phyloP scores from a whole-genome alignment of 2,329 filamentous ascomycete genomes.

The Dothistroma pini region DNA sequence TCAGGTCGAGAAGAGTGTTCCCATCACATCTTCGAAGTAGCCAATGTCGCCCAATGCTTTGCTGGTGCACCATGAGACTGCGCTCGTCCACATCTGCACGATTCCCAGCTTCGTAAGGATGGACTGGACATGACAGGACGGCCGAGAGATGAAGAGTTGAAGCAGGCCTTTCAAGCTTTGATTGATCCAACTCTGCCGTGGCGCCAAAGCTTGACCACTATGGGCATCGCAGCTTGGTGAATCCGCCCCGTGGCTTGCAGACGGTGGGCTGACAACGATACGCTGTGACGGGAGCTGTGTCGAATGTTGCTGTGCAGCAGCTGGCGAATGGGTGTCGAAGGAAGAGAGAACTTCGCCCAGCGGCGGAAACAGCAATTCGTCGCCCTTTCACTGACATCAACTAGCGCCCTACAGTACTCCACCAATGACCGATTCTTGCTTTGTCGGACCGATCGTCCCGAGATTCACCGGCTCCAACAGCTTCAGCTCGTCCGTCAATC shows the following conservation, averaged over 20 bases:
- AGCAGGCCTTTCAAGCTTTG: not conserved
- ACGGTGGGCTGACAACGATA: not conserved
- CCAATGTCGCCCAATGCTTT: not conserved
- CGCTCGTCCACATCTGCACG: not conserved
- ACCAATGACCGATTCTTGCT: not conserved
- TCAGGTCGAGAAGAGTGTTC: not conserved
- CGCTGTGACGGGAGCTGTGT: not conserved
- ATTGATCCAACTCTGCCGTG: not conserved
- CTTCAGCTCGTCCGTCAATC: not conserved
- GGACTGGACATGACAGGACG: not conserved
- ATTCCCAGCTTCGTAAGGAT: not conserved
- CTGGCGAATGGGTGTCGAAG: not conserved
- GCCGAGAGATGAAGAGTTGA: not conserved
- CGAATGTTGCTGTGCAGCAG: not conserved
- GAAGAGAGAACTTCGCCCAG: not conserved
- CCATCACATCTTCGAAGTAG: not conserved
- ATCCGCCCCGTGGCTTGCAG: not conserved
- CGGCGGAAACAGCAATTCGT: not conserved
- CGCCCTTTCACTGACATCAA: not conserved
- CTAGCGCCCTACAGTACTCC: not conserved
- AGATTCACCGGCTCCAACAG: not conserved
- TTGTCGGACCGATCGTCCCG: not conserved
- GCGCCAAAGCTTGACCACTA: not conserved
- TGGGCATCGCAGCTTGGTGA: not conserved
- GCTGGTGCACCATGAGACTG: not conserved